Evolutionary conservation across 2,329 filamentous ascomycete genomes (phyloP), one percentile per base, ranked within the genome.

Genomic region (Pseudocercospora fijiensis): DNA sequence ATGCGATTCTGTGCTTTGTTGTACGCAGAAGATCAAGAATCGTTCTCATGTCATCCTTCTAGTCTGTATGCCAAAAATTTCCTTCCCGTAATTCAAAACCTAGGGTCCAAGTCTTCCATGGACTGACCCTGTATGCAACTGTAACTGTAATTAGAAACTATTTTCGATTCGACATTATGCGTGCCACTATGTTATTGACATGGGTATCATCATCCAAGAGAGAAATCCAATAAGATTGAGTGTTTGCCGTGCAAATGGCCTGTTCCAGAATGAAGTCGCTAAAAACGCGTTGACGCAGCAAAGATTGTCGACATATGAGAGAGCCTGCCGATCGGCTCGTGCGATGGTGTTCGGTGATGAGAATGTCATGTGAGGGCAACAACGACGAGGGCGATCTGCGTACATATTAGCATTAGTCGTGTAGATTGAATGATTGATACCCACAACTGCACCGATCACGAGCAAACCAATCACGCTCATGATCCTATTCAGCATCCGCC

Each of bases 381-480:
- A 22, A 76, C 70, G 57, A 73, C 75, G 27, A 76, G 70, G 11
- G 73, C 73, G 58, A 76, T 72, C 74, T 76, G 65, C 28, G 45
- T 30, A 43, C 18, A 27, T 57, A 57, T 65, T 51, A 63, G 51
- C 30, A 28, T n/a, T n/a, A n/a, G n/a, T n/a, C n/a, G n/a, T n/a
- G n/a, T n/a, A n/a, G n/a, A n/a, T n/a, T n/a, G n/a, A n/a, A n/a
- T n/a, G n/a, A n/a, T n/a, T n/a, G n/a, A n/a, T n/a, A n/a, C 74
- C 73, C 58, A 77, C 75, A 26, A 77, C 72, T 53, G 74, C 76
- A 22, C 60, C 76, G 59, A 78, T 71, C 16, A 77, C 68, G 11
- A 67, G 65, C 27, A 78, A 57, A 3, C 76, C 76, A 58, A 78
- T 69, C 16, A 77, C 64, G 63, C 73, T 74, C 76, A 78, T 78